A percentile compares a stretch with the other conserved stretches of the same genome.
Evolutionary conservation across 164 flowering plant species (phyloP).

Genomic region (Chimonanthus praecox): DNA sequence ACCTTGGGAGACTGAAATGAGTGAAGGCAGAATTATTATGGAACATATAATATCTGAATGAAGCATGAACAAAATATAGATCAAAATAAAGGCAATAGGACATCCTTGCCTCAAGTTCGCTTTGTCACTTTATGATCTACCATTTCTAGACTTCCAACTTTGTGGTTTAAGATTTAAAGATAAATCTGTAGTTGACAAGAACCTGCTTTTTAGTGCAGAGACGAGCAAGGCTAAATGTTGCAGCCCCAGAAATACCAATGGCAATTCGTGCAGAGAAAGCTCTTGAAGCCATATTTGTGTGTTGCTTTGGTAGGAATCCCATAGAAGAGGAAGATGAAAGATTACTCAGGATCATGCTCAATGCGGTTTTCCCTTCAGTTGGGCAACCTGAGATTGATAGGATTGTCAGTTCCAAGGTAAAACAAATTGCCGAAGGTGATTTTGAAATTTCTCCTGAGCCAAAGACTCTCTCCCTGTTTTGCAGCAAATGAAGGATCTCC

Average conservation of each 20-base stretch:
- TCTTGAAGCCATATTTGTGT: slow-evolving; percentile 70
- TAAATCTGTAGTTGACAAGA: background rate
- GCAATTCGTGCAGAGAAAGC: slow-evolving; percentile 80
- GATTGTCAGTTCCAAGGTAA: slow-evolving; percentile 56
- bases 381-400: slow-evolving; percentile 39
- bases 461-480: slow-evolving; percentile 51
- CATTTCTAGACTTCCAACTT: background rate
- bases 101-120: background rate
- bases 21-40: too few species aligned
- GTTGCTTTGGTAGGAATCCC: slow-evolving; percentile 66
- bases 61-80: too few species aligned
- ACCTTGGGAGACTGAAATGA: too few species aligned
- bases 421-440: slow-evolving; percentile 56
- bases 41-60: too few species aligned
- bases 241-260: slow-evolving; percentile 66
- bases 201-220: slow-evolving; percentile 39
- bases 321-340: slow-evolving; percentile 81
- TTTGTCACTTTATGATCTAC: background rate
- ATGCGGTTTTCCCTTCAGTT: slow-evolving; percentile 72
- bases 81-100: too few species aligned
- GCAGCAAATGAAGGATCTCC: slow-evolving; percentile 82
- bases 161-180: background rate
- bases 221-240: slow-evolving; percentile 43
- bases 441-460: slow-evolving; percentile 33
- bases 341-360: slow-evolving; percentile 55